Percentiles rank a stretch among this genome's conserved stretches.
These are phyloP conservation scores for Nicotiana tabacum DNA, from an alignment of 257 asterid species.

Conservation along the genomic window DNA sequence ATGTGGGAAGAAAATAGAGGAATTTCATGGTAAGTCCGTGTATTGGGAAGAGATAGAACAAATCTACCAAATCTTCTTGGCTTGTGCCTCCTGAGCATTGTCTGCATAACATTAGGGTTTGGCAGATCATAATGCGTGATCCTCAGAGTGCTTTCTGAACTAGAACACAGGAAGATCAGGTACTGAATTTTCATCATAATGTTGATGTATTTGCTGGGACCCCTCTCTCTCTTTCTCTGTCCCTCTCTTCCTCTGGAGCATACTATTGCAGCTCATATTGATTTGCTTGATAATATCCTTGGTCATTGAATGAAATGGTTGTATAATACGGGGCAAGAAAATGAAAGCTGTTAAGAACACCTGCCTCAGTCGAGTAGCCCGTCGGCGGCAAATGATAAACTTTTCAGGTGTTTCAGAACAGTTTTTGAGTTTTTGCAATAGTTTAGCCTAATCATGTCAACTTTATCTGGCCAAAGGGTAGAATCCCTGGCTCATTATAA, in stretches of 20 bases:
- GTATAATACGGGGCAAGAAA: not conserved
- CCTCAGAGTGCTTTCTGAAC: slow-evolving; percentile 6
- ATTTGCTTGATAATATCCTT: not conserved
- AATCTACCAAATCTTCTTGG: not conserved
- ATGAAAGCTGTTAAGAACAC: slow-evolving; percentile 7
- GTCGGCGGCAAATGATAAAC: not conserved
- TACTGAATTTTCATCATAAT: not conserved
- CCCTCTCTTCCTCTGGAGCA: not conserved
- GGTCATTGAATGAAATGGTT: not conserved
- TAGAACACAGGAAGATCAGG: not conserved
- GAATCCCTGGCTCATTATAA: not conserved
- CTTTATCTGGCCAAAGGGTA: not conserved
- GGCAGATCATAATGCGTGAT: not conserved
- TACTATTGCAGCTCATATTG: not conserved
- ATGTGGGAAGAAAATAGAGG: slow-evolving; percentile 78
- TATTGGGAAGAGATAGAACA: not conserved
- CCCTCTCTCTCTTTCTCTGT: not conserved
- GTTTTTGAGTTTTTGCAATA: not conserved
- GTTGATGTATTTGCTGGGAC: not conserved
- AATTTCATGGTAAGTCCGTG: not conserved
- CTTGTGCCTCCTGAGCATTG: not conserved
- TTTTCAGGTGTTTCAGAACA: not conserved
- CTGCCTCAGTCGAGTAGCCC: not conserved
- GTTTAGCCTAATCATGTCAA: not conserved
- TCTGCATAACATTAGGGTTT: not conserved